Evolutionary conservation across 306 rosid genomes (phyloP), one percentile per base, ranked within the genome.

Genomic region (Cajanus cajan): DNA sequence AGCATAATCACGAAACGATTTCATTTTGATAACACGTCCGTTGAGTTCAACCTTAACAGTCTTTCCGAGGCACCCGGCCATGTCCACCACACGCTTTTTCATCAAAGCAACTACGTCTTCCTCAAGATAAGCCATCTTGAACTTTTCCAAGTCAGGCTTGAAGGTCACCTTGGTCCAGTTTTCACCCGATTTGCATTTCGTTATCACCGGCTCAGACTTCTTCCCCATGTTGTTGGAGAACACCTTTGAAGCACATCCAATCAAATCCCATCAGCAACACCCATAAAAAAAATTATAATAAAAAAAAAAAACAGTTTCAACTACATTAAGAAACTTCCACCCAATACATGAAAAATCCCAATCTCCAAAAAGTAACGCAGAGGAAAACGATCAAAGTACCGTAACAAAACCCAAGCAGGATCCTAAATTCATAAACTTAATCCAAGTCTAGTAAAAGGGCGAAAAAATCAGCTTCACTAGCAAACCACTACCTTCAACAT

Each of bases 61-160:
- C 79, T 90, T 92, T 68, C 98, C 98, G 34, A 95, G 94, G 78
- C 98, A 95, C 1, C 98, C 98, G 5, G 98, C 98, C 89, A 95
- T 51, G 81, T 95, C 98, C 69, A 95, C 6, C 6, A 95, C 98
- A 73, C 98, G 72, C 85, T 95, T 95, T 65, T 91, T 91, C 98
- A 95, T 95, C 72, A 95, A 79, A 16, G 96, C 97, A 51, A 95
- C 98, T 24, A 92, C 98, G 19, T 95, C 98, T 7, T 95, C 97
- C 73, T 95, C 98, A 41, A 95, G 92, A 78, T 93, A 86, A 5
- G 86, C 69, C 99, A 93, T 95, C 69, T 87, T 83, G 54, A 95
- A 95, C 79, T 95, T 95, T 1, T 78, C 89, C 47, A 95, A 80
- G 77, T 95, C 98, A 0, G 99, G 99, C 87, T 93, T 95, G 68